phyloP scores from a whole-genome alignment of 495 filamentous ascomycete genomes.

The Penicillium odoratum region DNA sequence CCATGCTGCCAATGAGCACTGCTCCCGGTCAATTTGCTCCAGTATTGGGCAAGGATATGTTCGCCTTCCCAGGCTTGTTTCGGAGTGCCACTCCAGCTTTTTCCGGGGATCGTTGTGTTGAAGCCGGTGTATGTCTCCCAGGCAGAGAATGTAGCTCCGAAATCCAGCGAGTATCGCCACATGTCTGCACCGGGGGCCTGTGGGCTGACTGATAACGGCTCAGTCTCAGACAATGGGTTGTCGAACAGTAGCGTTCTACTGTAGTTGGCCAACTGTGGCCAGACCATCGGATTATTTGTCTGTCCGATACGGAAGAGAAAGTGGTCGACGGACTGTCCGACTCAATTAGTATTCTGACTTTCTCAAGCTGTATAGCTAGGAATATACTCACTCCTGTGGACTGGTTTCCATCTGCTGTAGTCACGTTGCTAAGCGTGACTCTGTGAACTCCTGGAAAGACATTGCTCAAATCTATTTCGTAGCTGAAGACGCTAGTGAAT shows the following conservation, averaged over 20 bases:
- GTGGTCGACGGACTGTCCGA: constrained; percentile 51
- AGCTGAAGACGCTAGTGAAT: constrained; percentile 35
- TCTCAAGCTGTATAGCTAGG: neutral
- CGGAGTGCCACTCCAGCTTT: constrained; percentile 60
- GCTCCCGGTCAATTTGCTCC: constrained; percentile 61
- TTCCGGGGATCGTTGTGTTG: constrained; percentile 41
- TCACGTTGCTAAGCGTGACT: constrained; percentile 46
- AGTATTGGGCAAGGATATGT: constrained; percentile 69
- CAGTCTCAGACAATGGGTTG: constrained; percentile 33
- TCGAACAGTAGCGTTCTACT: constrained; percentile 35
- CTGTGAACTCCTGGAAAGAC: constrained; percentile 51
- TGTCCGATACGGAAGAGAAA: constrained; percentile 59
- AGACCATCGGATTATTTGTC: constrained; percentile 60
- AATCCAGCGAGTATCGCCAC: constrained; percentile 64
- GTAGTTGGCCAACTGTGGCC: constrained; percentile 52
- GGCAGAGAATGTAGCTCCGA: constrained; percentile 56
- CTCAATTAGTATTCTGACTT: constrained; percentile 17
- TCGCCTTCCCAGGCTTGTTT: constrained; percentile 63
- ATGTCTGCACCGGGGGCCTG: constrained; percentile 62
- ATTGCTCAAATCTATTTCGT: constrained; percentile 38
- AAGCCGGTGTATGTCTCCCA: constrained; percentile 58
- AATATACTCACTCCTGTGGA: constrained; percentile 36
- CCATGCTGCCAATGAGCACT: constrained; percentile 64
- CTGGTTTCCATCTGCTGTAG: constrained; percentile 29
- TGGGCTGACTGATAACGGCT: constrained; percentile 53